A percentile compares a stretch with the other conserved stretches of the same genome.
phyloP scores from a whole-genome alignment of 2,329 filamentous ascomycete genomes.

The Tetracladium maxilliforme region DNA sequence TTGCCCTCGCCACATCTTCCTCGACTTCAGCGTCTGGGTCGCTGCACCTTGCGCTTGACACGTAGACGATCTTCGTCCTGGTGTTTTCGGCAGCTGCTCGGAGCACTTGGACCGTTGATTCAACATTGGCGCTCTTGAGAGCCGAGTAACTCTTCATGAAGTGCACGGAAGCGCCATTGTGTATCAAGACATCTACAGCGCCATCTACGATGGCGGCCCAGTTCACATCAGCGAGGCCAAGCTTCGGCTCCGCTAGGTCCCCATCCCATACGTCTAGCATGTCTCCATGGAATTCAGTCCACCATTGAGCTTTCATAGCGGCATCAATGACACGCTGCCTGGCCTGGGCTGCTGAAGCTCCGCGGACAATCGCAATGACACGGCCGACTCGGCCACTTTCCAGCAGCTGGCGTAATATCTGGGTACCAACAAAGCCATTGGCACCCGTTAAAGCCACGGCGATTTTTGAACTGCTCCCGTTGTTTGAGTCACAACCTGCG shows the following conservation, averaged over 20 bases:
- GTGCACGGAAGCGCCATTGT: no score
- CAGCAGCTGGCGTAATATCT: conserved; percentile 10
- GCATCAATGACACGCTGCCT: conserved; percentile 4
- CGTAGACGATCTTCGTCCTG: conserved; percentile 9
- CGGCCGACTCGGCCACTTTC: conserved; percentile 3
- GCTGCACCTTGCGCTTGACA: no score
- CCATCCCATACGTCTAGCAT: conserved; percentile 11
- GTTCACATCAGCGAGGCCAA: no score
- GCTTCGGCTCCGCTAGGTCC: no score
- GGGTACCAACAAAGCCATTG: conserved; percentile 8
- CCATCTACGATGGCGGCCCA: no score
- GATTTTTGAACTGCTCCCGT: no score
- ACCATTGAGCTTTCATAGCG: conserved; percentile 9
- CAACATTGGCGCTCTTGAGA: conserved; percentile 8
- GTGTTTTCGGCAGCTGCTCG: conserved; percentile 3
- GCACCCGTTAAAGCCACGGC: conserved; percentile 10
- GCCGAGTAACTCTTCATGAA: no score
- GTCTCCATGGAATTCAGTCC: conserved; percentile 4
- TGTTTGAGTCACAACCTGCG: no score
- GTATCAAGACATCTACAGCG: no score
- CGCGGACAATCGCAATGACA: conserved; percentile 10
- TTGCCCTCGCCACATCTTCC: no score
- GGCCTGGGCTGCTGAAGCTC: conserved; percentile 2
- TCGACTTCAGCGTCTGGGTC: no score
- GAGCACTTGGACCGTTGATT: conserved; percentile 11